Evolutionary conservation across 768 basidiomycete species (phyloP), one percentile per base, ranked within the genome.

Genomic region (Pleurotus platypus): DNA sequence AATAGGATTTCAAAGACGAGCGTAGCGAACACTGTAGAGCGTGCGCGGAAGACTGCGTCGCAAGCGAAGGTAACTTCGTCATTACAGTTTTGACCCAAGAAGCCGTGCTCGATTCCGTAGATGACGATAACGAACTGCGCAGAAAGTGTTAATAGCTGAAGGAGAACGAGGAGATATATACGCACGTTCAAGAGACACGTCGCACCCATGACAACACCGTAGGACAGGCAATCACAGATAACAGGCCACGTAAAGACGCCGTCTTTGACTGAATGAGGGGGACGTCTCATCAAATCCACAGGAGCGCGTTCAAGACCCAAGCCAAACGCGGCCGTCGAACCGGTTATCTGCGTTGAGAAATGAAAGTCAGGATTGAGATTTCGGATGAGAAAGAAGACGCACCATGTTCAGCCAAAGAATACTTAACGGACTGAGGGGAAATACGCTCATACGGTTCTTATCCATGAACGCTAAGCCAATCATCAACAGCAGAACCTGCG

Each of bases 381-480:
- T 42, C 12, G n/a, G n/a, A n/a, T n/a, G 6, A 16, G 15, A 12
- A 22, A 6, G 45, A 27, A 24, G 42, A 60, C 70, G 15, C 35
- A 82, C 74, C 68, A 80, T 78, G 63, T 81, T 82, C 47, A 81
- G 72, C 78, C 79, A 78, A 2, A 80, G 71, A n/a, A 78, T 75
- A 9, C 72, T 76, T 13, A 83, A 71, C 5, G 82, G 82, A 35
- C 78, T 79, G 12, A 85, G 67, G 7, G 84, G 85, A 69, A 84
- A 85, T 24, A 84, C 79, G 13, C 80, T 78, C 30, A 70, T 64
- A 0, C 72, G 71, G 47, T 74, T 68, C 8, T 69, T 64, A 59
- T 84, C 81, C 59, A 78, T 72, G 72, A 85, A 85, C 9, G 77
- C 78, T 15, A 85, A 73, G 6, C 84, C 84, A 56, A 85, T 71